Base-by-base conservation (phyloP, 1,284 basidiomycete species). In the Moniliella sp. region DNA sequence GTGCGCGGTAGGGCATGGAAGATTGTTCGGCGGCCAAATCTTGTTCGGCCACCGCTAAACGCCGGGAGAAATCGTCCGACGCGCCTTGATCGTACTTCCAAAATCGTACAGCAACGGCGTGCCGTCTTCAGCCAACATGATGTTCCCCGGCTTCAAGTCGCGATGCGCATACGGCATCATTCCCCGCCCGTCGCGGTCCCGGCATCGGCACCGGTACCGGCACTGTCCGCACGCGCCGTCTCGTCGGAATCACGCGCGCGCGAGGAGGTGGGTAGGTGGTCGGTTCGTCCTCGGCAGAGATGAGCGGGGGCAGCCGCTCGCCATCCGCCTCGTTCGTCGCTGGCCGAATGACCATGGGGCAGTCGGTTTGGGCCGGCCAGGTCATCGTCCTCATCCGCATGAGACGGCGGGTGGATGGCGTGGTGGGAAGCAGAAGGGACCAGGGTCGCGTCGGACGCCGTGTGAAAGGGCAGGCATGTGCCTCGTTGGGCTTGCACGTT, bases 121-220 rank as follows among this genome's bases (percentile, higher is more conserved):
- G 4, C 79, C 81, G 38, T 91, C 80, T 50, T 94, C 84, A 4
- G 81, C 70, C 36, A 97, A 71, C 86, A 97, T 97, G 36, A 97
- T 71, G 36, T 97, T 71, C 81, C 76, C 84, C 25, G 88, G 91
- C 64, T 99, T 97, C 52, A 97, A 68, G 64, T 99, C 88, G 37
- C 91, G 69, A 64, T 97, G 91, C 0, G 88, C 86, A 59, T 91
- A 99, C 0, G 91, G 83, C 4, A 83, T 23, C 10, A 39, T 15
- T 54, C 44, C 1, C 48, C 49, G 2, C 35, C 41, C 9, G 29
- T 36, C 3, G 37, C 2, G 62, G 64, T 39, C 68, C 63, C 28
- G n/a, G n/a, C n/a, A n/a, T n/a, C n/a, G n/a, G n/a, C n/a, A n/a
- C n/a, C n/a, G n/a, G 41, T 36, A 0, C 18, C 12, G 11, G 25